Evolutionary conservation across 1,284 basidiomycete genomes (phyloP), one percentile per base, ranked within the genome.

Genomic region (Schizophyllum amplum): DNA sequence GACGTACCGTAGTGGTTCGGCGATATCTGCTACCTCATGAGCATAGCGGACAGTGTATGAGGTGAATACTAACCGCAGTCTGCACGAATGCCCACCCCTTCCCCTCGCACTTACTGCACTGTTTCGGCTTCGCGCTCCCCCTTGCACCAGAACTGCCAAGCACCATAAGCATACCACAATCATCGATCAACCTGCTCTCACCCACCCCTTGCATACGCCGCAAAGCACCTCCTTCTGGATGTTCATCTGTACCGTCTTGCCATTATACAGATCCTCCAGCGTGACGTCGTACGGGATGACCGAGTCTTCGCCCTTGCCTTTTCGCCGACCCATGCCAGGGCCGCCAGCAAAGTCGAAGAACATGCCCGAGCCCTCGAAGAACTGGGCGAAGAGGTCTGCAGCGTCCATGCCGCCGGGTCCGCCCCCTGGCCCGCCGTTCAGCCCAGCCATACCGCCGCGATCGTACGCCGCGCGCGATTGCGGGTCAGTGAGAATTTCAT

Each of bases 231-330:
- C 86, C 66, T 92, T 87, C 71, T 95, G 91, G 74, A 98, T 83
- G 64, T 87, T 90, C 76, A 98, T 87, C 67, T 88, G 90, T 52
- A 96, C 87, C 15, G 82, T 82, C 71, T 94, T 95, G 27, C 96
- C 96, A 59, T 88, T 90, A 72, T 94, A 98, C 24, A 96, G 76
- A 68, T 98, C 95, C 69, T 97, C 94, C 33, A 99, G 78, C 4
- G 90, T 87, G 57, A 98, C 92, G 20, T 90, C 79, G 68, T 96
- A 91, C 2, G 86, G 82, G 61, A 97, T 86, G 33, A 86, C 75
- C 5, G 88, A 85, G 69, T 94, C 87, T 61, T 86, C 76, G 15
- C 85, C 84, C 65, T 81, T 82, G 52, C 71, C 78, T 69, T 74
- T 73, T 59, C 74, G 71, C 66, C 69, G 68, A 56, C 48, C 48